These are phyloP conservation scores for Naganishia vaughanmartiniae DNA, from an alignment of 768 basidiomycete species.

Conservation along the genomic window DNA sequence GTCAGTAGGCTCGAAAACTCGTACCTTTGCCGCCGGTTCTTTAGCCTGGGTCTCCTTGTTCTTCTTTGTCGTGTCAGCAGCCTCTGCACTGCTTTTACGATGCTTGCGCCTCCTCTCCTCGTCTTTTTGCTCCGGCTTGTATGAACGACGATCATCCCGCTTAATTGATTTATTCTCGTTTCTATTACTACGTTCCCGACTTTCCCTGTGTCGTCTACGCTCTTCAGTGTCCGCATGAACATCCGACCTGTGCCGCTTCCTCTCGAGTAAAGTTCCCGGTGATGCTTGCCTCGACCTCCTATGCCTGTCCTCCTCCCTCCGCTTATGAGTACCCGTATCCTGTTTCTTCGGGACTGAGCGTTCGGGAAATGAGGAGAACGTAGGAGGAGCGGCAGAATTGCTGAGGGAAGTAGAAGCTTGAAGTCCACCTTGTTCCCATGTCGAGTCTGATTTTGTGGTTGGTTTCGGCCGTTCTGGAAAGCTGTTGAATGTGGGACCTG, in stretches of 20 bases:
- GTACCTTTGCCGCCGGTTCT: background rate
- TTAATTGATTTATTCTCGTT: background rate
- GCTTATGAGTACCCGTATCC: background rate
- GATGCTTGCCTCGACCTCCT: background rate
- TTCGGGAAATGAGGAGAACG: constrained; percentile 28
- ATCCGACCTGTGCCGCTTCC: background rate
- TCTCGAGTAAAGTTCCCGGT: background rate
- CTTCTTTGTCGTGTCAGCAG: background rate
- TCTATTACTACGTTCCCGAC: background rate
- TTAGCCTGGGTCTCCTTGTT: background rate
- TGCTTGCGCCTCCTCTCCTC: background rate
- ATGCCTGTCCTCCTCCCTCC: background rate
- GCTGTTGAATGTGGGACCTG: background rate
- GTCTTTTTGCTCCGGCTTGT: background rate
- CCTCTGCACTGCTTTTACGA: background rate
- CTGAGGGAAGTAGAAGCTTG: background rate
- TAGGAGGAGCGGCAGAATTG: background rate
- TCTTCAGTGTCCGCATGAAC: background rate
- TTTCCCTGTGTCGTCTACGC: background rate
- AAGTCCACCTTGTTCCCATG: constrained; percentile 4
- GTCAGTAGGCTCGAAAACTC: background rate
- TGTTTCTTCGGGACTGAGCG: background rate
- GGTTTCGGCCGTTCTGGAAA: background rate
- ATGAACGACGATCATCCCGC: background rate
- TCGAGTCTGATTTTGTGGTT: background rate